Conservation (phyloP, 169 alveolate species). For the Plasmodium knowlesi region DNA sequence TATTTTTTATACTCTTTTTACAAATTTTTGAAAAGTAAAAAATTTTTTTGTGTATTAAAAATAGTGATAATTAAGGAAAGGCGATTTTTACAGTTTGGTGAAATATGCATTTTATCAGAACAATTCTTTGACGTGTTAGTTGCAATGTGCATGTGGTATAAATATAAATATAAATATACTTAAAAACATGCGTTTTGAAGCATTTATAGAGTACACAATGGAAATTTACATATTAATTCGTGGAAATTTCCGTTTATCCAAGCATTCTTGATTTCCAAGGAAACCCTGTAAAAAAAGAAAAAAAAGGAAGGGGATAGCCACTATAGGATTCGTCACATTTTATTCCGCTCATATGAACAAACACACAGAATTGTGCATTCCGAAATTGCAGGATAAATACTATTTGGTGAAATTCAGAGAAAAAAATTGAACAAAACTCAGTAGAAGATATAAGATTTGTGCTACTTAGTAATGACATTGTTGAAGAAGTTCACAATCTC, state of each 20-base stretch:
- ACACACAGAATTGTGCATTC: not conserved
- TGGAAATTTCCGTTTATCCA: not conserved
- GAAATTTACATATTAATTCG: not conserved
- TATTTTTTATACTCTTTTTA: not conserved
- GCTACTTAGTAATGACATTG: not conserved
- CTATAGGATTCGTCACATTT: not conserved
- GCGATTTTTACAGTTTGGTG: not conserved
- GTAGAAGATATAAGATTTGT: not conserved
- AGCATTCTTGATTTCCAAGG: not conserved
- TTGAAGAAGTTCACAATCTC: not conserved
- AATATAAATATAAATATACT: not conserved
- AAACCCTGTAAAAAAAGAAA: not conserved
- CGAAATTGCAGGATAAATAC: not conserved
- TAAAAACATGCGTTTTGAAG: not conserved
- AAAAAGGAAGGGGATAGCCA: not conserved
- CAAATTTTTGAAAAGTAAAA: not conserved
- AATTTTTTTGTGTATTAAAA: not conserved
- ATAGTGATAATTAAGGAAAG: not conserved
- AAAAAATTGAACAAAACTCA: not conserved
- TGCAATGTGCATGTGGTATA: not conserved
- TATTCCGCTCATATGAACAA: not conserved
- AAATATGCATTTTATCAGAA: not conserved
- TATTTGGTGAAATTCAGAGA: not conserved
- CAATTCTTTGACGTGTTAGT: not conserved
- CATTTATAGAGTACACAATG: not conserved